Conservation (phyloP, 495 filamentous ascomycete genomes). For the Sporormia fimetaria region DNA sequence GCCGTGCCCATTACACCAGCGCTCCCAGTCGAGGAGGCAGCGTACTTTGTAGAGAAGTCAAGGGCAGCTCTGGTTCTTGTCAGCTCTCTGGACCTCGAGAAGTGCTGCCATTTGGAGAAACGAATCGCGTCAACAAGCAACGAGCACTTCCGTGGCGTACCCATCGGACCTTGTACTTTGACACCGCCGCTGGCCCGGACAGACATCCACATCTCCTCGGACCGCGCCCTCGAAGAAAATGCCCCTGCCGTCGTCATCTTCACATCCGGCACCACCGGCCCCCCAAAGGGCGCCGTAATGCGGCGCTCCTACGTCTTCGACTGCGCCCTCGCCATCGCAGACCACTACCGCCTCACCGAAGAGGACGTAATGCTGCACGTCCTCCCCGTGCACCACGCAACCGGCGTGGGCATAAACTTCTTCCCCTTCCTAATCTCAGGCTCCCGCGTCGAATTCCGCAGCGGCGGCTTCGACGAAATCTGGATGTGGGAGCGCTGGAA, state of each 20-base stretch:
- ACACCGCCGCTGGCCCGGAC: conserved; percentile 10
- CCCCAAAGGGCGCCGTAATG: conserved; percentile 35
- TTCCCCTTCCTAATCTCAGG: conserved; percentile 38
- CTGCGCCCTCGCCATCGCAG: conserved; percentile 28
- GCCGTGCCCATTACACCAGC: conserved; percentile 30
- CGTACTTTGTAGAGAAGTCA: conserved; percentile 35
- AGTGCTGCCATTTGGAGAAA: conserved; percentile 24
- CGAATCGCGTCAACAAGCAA: conserved; percentile 10
- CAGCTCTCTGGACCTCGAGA: conserved; percentile 17
- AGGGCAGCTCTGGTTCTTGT: conserved; percentile 24
- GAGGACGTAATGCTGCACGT: conserved; percentile 33
- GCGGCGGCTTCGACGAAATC: conserved; percentile 36
- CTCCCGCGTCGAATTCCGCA: conserved; percentile 38
- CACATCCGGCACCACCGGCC: conserved; percentile 35
- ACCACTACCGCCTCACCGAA: conserved; percentile 28
- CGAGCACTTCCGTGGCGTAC: conserved; percentile 21
- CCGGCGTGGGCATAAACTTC: conserved; percentile 39
- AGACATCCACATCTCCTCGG: conserved; percentile 28
- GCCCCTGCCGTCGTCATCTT: conserved; percentile 33
- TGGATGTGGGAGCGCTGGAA: conserved; percentile 45
- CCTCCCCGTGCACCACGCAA: conserved; percentile 41
- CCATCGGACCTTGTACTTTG: conserved; percentile 22
- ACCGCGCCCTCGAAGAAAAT: conserved; percentile 29
- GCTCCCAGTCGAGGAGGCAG: conserved; percentile 36
- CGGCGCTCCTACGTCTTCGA: conserved; percentile 30